Evolutionary conservation across 148 eudicot species (phyloP).

Genomic region (Nepenthes mirabilis): DNA sequence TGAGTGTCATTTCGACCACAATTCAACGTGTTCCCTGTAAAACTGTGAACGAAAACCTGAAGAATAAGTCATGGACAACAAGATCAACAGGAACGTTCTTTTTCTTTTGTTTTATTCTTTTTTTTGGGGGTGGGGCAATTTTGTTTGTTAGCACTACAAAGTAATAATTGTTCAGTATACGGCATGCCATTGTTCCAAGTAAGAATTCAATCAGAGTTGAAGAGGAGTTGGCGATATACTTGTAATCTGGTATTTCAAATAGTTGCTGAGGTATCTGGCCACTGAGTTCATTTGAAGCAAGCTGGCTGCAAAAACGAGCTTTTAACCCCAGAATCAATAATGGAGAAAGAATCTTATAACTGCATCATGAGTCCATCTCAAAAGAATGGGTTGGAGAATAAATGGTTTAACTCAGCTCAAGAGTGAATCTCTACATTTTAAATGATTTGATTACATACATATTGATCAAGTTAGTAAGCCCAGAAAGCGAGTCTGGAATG

Average conservation of each 20-base stretch:
- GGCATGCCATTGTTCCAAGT: too few relatives aligned
- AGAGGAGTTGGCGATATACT: conserved; percentile 23
- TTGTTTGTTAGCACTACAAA: not conserved
- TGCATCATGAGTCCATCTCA: not conserved
- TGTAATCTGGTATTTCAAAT: conserved; percentile 48
- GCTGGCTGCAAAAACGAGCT: conserved; percentile 45
- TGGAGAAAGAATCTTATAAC: conserved; percentile 17
- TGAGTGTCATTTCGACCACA: conserved; percentile 46
- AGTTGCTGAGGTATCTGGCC: conserved; percentile 61
- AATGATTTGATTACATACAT: conserved; percentile 36
- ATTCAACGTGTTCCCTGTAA: conserved; percentile 60
- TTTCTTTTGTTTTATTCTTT: too few relatives aligned
- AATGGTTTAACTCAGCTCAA: not conserved
- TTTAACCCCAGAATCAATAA: not conserved
- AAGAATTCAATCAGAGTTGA: too few relatives aligned
- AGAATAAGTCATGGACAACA: not conserved
- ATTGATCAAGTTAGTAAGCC: conserved; percentile 48
- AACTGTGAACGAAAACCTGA: conserved; percentile 35
- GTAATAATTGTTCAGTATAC: not conserved
- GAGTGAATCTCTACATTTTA: not conserved
- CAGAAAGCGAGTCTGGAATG: conserved; percentile 63
- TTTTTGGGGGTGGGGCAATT: too few relatives aligned
- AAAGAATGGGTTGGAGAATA: too few relatives aligned
- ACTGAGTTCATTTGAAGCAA: conserved; percentile 58
- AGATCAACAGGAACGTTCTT: too few relatives aligned